A percentile compares a stretch with the other conserved stretches of the same genome.
Conservation (phyloP, 2,329 filamentous ascomycete genomes). For the Chrysosphaeria jannelii region DNA sequence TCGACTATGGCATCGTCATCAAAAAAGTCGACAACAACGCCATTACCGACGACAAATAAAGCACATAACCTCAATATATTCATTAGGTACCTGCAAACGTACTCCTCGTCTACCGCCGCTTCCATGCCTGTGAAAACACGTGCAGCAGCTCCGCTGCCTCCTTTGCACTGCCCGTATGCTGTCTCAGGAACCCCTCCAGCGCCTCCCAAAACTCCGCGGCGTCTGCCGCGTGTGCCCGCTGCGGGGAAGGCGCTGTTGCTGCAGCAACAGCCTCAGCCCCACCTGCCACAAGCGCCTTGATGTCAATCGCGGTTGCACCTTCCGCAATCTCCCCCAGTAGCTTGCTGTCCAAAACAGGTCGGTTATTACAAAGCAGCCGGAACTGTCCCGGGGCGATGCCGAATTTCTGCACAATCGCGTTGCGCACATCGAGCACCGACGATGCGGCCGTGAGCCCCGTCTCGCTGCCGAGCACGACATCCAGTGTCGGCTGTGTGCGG, state of each 20-base stretch:
- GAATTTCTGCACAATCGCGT: constrained; percentile 30
- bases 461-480: constrained; percentile 22
- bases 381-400: constrained; percentile 45
- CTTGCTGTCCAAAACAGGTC: constrained; percentile 53
- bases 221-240: constrained; percentile 7
- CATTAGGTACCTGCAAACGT: too few species aligned
- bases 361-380: constrained; percentile 63
- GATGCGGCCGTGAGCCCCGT: constrained; percentile 28
- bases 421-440: constrained; percentile 53
- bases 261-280: constrained; percentile 20
- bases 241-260: neutral
- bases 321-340: constrained; percentile 35
- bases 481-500: constrained; percentile 38
- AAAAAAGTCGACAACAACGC: constrained; percentile 33
- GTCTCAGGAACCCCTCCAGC: constrained; percentile 48
- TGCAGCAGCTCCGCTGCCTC: constrained; percentile 35
- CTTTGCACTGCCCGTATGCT: constrained; percentile 43
- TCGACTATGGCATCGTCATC: constrained; percentile 46
- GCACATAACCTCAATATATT: too few species aligned
- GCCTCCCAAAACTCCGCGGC: constrained; percentile 66
- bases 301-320: constrained; percentile 22
- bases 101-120: too few species aligned
- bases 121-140: too few species aligned
- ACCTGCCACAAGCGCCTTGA: constrained; percentile 69
- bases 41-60: too few species aligned